These are phyloP conservation scores for Phytophthora tubulina DNA, from an alignment of 352 stramenopile species.

Conservation along the genomic window DNA sequence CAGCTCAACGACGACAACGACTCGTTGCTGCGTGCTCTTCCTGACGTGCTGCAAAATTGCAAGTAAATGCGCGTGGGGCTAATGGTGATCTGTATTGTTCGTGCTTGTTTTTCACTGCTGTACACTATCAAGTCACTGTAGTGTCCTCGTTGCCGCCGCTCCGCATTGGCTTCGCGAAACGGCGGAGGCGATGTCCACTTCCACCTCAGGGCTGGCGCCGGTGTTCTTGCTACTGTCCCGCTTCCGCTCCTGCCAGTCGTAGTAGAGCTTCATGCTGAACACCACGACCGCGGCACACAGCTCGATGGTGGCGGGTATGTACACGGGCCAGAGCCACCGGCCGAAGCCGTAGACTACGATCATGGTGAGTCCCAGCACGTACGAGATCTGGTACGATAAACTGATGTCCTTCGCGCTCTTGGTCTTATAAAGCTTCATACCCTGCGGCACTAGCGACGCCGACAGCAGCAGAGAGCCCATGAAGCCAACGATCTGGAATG, in stretches of 20 bases:
- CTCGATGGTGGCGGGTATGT: slow-evolving; percentile 62
- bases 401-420: slow-evolving; percentile 68
- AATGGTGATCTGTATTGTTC: slow-evolving; percentile 6
- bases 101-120: background rate
- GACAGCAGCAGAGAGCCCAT: slow-evolving; percentile 58
- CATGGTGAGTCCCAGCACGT: slow-evolving; percentile 50
- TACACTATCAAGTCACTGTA: slow-evolving; percentile 3
- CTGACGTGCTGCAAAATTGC: background rate
- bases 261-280: slow-evolving; percentile 61
- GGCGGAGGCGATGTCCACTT: slow-evolving; percentile 28
- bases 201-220: slow-evolving; percentile 31
- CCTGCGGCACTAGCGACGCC: slow-evolving; percentile 53
- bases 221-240: slow-evolving; percentile 24
- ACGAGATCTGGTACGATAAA: slow-evolving; percentile 54
- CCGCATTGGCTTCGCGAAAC: slow-evolving; percentile 22
- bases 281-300: slow-evolving; percentile 43
- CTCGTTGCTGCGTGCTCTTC: background rate
- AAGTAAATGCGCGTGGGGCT: background rate
- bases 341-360: slow-evolving; percentile 61
- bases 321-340: slow-evolving; percentile 60
- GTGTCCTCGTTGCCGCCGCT: slow-evolving; percentile 1
- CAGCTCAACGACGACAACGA: background rate
- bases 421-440: slow-evolving; percentile 59
- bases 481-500: slow-evolving; percentile 58
- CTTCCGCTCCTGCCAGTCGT: slow-evolving; percentile 38